Evolutionary conservation across 2,329 filamentous ascomycete genomes (phyloP), one percentile per base, ranked within the genome.

Genomic region (Fusarium equiseti): DNA sequence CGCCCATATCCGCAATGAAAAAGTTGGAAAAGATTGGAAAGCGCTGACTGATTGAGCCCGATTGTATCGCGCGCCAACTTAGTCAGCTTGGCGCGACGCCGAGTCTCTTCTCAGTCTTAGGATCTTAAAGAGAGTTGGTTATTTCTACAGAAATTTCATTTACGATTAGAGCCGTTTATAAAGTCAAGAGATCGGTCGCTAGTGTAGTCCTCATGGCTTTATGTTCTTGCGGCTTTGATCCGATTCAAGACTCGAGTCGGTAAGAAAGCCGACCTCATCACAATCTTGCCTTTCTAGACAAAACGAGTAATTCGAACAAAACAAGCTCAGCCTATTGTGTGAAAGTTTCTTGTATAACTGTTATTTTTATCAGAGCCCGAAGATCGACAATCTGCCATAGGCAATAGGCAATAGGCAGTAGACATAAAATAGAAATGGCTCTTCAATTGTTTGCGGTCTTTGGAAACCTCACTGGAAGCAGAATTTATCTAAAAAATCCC

Each of bases 11-110:
- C 58, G 46, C 53, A 38, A 48, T 10, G 15, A 45, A 54, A 58
- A 55, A 63, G 48, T 31, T 66, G 35, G 24, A 53, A 27, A 15
- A 44, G 66, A 70, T 72, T 70, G 63, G 29, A 72, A 73, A 72
- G 66, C 51, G 62, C 70, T 72, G 66, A 73, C 68, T 71, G 68
- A 71, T 66, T 27, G 54, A 54, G 45, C 40, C 63, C 59, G 70
- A 50, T 43, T 38, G 32, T 40, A 63, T 38, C 73, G 73, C 73
- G 73, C 73, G 73, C 53, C 60, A 66, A 35, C 64, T 75, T 66
- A 75, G 73, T 75, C 67, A 75, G 71, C 45, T 26, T 46, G 49
- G 57, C 40, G 40, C 27, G 15, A 67, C 50, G 54, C 31, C 27
- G 49, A 6, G 6, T 42, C 44, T 32, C 18, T 29, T 16, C 32